Evolutionary conservation across 441 rosid genomes (phyloP).

Genomic region (Pelargonium myrrhifolium): DNA sequence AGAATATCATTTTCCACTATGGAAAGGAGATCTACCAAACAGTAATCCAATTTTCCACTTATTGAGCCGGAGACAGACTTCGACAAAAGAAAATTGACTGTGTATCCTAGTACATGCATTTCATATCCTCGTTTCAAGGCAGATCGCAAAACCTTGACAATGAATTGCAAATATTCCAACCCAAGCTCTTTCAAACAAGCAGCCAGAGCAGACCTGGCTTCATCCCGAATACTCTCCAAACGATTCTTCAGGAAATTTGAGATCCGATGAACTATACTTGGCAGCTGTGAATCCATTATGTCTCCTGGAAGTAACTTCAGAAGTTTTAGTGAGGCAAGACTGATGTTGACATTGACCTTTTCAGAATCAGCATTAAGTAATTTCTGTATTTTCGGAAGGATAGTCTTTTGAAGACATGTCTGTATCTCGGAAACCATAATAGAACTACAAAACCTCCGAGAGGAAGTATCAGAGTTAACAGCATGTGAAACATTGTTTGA

Average conservation of each 20-base stretch:
- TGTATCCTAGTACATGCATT: slow-evolving; percentile 84
- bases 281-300: slow-evolving; percentile 68
- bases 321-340: slow-evolving; percentile 70
- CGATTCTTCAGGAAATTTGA: slow-evolving; percentile 72
- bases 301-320: slow-evolving; percentile 86
- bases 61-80: slow-evolving; percentile 39
- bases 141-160: slow-evolving; percentile 54
- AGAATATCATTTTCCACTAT: slow-evolving; percentile 75
- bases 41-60: slow-evolving; percentile 67
- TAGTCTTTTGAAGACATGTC: slow-evolving; percentile 46
- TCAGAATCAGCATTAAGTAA: slow-evolving; percentile 55
- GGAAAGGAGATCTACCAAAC: slow-evolving; percentile 69
- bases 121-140: slow-evolving; percentile 80
- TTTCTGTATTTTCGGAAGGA: slow-evolving; percentile 71
- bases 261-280: slow-evolving; percentile 64
- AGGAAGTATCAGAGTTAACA: slow-evolving; percentile 10
- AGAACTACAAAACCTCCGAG: slow-evolving; percentile 21
- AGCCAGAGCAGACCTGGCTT: slow-evolving; percentile 80
- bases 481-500: slow-evolving; percentile 14
- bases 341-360: slow-evolving; percentile 58
- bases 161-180: slow-evolving; percentile 64
- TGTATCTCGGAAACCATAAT: slow-evolving; percentile 35
- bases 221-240: slow-evolving; percentile 58
- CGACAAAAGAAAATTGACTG: slow-evolving; percentile 57
- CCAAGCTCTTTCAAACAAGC: slow-evolving; percentile 95